Evolutionary conservation across 2,329 filamentous ascomycete species (phyloP).

Genomic region (Neonectria coccinea): DNA sequence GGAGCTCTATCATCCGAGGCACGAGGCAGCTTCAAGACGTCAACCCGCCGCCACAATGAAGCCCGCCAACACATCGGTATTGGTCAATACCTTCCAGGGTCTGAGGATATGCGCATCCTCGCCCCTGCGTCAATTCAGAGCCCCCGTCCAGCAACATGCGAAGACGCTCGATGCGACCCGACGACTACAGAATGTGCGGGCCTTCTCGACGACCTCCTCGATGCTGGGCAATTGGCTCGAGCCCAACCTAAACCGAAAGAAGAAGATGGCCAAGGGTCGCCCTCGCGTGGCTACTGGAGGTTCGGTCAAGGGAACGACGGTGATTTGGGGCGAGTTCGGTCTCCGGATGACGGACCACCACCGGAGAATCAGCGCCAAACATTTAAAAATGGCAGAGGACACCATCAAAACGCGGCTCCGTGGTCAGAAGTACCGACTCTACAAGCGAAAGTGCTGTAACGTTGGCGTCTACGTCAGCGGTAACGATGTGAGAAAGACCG

Average conservation of each 20-base stretch:
- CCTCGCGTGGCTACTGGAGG: constrained; percentile 91
- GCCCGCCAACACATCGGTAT: constrained; percentile 56
- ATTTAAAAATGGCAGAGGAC: constrained; percentile 91
- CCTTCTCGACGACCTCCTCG: constrained; percentile 78
- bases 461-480: constrained; percentile 96
- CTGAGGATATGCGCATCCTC: constrained; percentile 59
- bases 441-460: constrained; percentile 90
- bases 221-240: constrained; percentile 81
- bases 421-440: constrained; percentile 92
- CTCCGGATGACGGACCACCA: constrained; percentile 94
- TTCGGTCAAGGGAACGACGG: constrained; percentile 90
- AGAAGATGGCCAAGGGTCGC: constrained; percentile 91
- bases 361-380: constrained; percentile 85
- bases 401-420: constrained; percentile 90
- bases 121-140: constrained; percentile 54
- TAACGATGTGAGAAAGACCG: constrained; percentile 75
- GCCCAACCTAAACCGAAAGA: constrained; percentile 79
- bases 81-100: constrained; percentile 64
- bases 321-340: constrained; percentile 96
- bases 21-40: constrained; percentile 39
- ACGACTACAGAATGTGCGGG: constrained; percentile 63
- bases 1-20: constrained; percentile 43
- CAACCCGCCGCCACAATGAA: constrained; percentile 57
- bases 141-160: constrained; percentile 47
- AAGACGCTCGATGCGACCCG: constrained; percentile 47